Conservation (phyloP, 352 stramenopile genomes). For the Pythium pyrilobum region DNA sequence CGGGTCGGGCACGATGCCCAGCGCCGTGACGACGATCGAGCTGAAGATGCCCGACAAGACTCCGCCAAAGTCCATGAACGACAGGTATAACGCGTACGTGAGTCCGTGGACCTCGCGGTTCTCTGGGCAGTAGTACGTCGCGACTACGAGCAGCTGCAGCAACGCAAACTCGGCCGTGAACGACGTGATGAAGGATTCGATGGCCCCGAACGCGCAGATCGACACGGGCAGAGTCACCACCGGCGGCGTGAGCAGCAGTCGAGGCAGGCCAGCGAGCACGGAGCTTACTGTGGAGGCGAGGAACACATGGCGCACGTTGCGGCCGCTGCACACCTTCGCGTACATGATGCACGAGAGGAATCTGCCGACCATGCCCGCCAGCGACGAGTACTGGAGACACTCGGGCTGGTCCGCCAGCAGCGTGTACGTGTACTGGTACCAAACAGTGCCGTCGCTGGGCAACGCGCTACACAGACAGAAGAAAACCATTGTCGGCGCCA, state of each 20-base stretch:
- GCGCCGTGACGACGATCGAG: constrained; percentile 39
- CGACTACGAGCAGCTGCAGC: constrained; percentile 73
- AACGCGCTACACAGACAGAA: constrained; percentile 79
- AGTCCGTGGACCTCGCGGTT: constrained; percentile 54
- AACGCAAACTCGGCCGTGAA: constrained; percentile 81
- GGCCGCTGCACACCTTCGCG: constrained; percentile 54
- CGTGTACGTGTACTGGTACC: constrained; percentile 80
- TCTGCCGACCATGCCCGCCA: constrained; percentile 60
- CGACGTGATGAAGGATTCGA: constrained; percentile 70
- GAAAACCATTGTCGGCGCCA: constrained; percentile 72
- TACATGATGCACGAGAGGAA: constrained; percentile 77
- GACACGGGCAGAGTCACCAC: constrained; percentile 47
- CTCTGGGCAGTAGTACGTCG: constrained; percentile 73
- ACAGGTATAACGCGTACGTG: constrained; percentile 77
- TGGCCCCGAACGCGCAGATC: constrained; percentile 57
- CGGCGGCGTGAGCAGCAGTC: constrained; percentile 56
- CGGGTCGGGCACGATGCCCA: constrained; percentile 59
- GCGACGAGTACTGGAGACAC: constrained; percentile 68
- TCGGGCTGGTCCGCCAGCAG: constrained; percentile 49
- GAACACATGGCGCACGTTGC: constrained; percentile 69
- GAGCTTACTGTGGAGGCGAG: constrained; percentile 66
- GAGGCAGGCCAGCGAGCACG: constrained; percentile 54
- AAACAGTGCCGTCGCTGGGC: constrained; percentile 54
- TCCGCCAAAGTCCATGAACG: constrained; percentile 83
- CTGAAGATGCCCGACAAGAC: constrained; percentile 63